Evolutionary conservation across 768 basidiomycete genomes (phyloP), one percentile per base, ranked within the genome.

Genomic region (Tylopilus cervinicoccineus): DNA sequence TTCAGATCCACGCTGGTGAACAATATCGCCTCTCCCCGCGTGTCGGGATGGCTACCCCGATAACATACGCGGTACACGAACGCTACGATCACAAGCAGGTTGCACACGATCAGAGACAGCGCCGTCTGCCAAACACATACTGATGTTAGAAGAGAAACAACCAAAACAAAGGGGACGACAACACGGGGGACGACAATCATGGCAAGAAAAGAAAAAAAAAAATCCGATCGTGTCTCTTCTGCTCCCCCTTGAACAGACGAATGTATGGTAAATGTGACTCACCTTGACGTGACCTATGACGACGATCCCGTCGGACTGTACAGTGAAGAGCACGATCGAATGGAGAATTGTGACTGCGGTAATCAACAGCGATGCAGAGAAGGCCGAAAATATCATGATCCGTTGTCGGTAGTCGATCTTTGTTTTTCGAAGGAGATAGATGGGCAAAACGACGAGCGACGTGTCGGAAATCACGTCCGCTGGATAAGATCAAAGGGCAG

Each of bases 271-370:
- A n/a, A 20, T 5, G 10, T 9, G 32, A 32, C 64, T 55, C 27
- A 52, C 63, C 50, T 58, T 62, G 39, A 54, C 51, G 12, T 67
- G 62, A 0, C 32, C 55, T 12, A 65, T 50, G 38, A 67, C 28
- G 26, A 57, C 28, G 12, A 34, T 53, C 2, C 45, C 54, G 0
- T 2, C 29, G 4, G 51, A 50, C 0, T 4, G 3, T 12, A 23
- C 19, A 9, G 36, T 41, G 4, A 56, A 31, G 5, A 65, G 41
- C 13, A 44, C 12, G 17, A 19, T 11, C 1, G 55, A 57, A 27
- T 65, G 54, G 2, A 62, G 13, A 4, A 65, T 51, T 2, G 55
- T 52, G 23, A 67, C 28, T 3, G 14, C 54, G 5, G 55, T 60
- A 17, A 60, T 56, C 43, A 51, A 23, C 28, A 53, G 6, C 11